Evolutionary conservation across 495 filamentous ascomycete genomes (phyloP).

Genomic region (Aspergillus bertholletiae): DNA sequence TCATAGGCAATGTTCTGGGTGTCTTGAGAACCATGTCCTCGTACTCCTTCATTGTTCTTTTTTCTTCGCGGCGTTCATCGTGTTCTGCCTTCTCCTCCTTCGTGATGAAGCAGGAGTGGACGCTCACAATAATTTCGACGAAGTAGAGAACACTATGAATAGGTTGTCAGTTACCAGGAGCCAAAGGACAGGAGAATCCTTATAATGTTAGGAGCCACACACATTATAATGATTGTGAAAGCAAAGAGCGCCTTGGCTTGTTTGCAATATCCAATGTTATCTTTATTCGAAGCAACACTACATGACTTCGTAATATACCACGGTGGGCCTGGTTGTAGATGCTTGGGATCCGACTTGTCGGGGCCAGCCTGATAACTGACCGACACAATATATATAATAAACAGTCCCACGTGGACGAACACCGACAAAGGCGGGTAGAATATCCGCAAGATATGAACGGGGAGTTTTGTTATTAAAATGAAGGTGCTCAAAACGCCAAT

Average conservation of each 20-base stretch:
- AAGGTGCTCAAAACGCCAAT: constrained; percentile 66
- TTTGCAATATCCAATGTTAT: constrained; percentile 63
- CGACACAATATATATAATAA: constrained; percentile 63
- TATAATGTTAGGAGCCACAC: constrained; percentile 27
- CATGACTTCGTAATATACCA: constrained; percentile 88
- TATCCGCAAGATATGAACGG: constrained; percentile 66
- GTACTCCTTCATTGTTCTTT: constrained; percentile 38
- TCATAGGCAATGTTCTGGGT: constrained; percentile 37
- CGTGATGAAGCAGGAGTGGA: constrained; percentile 62
- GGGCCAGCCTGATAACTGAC: constrained; percentile 72
- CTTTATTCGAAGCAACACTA: constrained; percentile 52
- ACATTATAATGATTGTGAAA: constrained; percentile 68
- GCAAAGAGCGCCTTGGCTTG: constrained; percentile 76
- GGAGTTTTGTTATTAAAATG: constrained; percentile 53
- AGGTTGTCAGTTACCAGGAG: constrained; percentile 11
- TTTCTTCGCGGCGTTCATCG: constrained; percentile 36
- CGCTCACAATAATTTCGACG: constrained; percentile 49
- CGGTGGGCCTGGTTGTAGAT: constrained; percentile 62
- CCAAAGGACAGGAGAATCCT: neutral
- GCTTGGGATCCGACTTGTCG: constrained; percentile 71
- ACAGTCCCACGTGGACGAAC: constrained; percentile 53
- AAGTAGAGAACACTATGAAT: constrained; percentile 51
- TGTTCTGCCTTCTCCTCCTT: constrained; percentile 32
- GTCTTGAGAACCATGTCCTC: constrained; percentile 46
- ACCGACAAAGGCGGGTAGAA: constrained; percentile 67